These are phyloP conservation scores for Chenopodium quinoa DNA, from an alignment of 148 eudicot species.

Conservation along the genomic window DNA sequence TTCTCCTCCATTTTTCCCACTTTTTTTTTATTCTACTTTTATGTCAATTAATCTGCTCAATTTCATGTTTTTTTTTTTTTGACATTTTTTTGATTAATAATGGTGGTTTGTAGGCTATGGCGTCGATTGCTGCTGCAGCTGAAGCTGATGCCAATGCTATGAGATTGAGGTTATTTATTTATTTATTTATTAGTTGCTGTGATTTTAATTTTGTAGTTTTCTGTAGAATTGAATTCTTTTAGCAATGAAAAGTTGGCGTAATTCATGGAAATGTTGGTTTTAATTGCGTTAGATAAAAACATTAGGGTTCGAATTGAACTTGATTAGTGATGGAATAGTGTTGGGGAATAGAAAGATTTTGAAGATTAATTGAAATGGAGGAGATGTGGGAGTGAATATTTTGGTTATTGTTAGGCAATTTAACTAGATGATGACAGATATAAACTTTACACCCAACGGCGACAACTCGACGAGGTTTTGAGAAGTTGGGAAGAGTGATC, in stretches of 20 bases:
- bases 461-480: background rate
- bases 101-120: slow-evolving; percentile 65
- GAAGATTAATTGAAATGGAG: background rate
- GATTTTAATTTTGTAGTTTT: background rate
- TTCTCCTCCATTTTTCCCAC: background rate
- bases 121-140: slow-evolving; percentile 82
- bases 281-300: background rate
- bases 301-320: background rate
- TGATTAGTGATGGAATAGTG: background rate
- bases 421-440: background rate
- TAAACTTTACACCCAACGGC: background rate
- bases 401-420: background rate
- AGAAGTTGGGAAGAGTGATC: background rate
- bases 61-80: background rate
- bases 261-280: background rate
- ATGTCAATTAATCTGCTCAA: background rate
- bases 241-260: background rate
- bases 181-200: background rate
- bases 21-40: background rate
- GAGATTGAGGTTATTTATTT: slow-evolving; percentile 52
- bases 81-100: background rate
- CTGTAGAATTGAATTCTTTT: too few relatives aligned
- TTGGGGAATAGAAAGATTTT: background rate
- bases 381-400: background rate
- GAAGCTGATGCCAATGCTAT: slow-evolving; percentile 90